Base-by-base conservation (phyloP, 2,329 filamentous ascomycete genomes). In the Dothideomycetidae sp. region DNA sequence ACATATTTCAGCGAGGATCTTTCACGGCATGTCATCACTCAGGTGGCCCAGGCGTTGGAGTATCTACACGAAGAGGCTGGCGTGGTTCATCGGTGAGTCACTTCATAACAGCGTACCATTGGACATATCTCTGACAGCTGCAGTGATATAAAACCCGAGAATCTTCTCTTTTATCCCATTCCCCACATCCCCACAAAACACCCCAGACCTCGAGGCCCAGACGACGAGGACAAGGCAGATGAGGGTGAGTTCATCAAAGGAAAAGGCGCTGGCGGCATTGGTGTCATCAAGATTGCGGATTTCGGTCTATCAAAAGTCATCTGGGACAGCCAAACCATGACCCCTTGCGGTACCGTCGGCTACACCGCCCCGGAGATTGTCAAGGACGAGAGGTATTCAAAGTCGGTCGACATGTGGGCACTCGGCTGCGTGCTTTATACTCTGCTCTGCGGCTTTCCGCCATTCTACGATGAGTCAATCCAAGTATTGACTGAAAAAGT, bases 351-450 rank as follows among this genome's bases (percentile, higher is more conserved):
- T 41, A 98, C 90, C 0, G 90, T 96, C 40, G 90, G 90, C 30
- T 98, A 98, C 62, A 96, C 90, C 3, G 90, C 90, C 3, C 90
- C 90, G 5, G 90, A 98, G 56, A 98, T 98, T 45, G 90, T 98
- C 56, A 96, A 96, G 62, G 90, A 98, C 60, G 90, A 98, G 62
- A 76, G 86, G 14, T 98, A 98, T 60, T 96, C 88, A 26, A 98
- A 96, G 67, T 92, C 84, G 36, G 90, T 98, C 31, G 90, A 98
- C 54, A 98, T 98, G 90, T 98, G 90, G 90, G 90, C 90, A 3
- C 62, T 98, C 19, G 90, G 90, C 10, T 98, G 90, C 56, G 90
- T 98, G 9, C 68, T 98, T 4, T 98, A 98, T 64, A 98, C 90
- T 1, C 67, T 98, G 1, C 78, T 98, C 11, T 98, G 90, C 51